Conservation (phyloP, 805 yeast species). For the Candida xiaguanensis region DNA sequence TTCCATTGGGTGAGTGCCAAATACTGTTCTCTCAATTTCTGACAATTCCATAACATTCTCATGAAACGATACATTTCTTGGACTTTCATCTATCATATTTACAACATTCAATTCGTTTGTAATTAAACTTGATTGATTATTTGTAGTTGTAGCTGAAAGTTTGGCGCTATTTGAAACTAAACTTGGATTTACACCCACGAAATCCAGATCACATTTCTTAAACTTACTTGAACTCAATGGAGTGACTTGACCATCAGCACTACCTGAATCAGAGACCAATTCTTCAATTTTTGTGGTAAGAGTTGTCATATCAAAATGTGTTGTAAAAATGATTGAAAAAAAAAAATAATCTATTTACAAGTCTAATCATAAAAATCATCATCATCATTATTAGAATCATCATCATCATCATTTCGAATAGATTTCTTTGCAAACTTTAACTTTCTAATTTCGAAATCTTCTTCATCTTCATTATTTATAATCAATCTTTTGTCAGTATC, state of each 20-base stretch:
- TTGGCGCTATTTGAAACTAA: slow-evolving; percentile 1
- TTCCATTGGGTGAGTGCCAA: slow-evolving; percentile 6
- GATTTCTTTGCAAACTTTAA: slow-evolving; percentile 56
- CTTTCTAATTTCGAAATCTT: slow-evolving; percentile 49
- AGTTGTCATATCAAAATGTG: slow-evolving; percentile 6
- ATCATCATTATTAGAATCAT: slow-evolving; percentile 9
- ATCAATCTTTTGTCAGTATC: slow-evolving; percentile 64
- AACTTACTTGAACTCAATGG: neutral
- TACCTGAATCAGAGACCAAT: slow-evolving; percentile 1
- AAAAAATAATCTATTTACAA: neutral
- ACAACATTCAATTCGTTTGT: neutral
- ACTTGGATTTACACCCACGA: neutral
- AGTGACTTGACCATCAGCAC: neutral
- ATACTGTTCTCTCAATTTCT: slow-evolving; percentile 8
- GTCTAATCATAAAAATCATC: slow-evolving; percentile 6
- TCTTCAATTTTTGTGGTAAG: slow-evolving; percentile 5
- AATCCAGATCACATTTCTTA: neutral
- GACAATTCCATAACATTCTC: neutral
- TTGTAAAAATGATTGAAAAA: slow-evolving; percentile 2
- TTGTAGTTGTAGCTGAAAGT: neutral
- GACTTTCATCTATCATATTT: neutral
- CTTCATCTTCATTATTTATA: slow-evolving; percentile 56
- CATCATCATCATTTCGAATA: slow-evolving; percentile 42
- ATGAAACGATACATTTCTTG: neutral
- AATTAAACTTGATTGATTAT: neutral